These are phyloP conservation scores for Effrenium voratum DNA, from an alignment of 73 alveolate species.

Conservation along the genomic window DNA sequence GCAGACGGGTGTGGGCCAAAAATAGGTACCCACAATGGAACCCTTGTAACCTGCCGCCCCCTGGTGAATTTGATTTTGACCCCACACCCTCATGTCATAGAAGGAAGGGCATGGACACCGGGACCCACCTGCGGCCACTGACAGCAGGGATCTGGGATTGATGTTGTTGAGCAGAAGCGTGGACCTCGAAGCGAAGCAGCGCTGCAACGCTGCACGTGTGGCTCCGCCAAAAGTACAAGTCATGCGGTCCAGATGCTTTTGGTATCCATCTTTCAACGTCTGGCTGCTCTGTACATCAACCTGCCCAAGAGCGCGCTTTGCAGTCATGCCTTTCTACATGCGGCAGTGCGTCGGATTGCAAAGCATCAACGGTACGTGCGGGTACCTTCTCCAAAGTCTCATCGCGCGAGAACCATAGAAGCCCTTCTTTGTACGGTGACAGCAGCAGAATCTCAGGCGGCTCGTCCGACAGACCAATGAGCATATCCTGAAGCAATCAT, in stretches of 20 bases:
- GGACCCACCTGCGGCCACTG: constrained; percentile 66
- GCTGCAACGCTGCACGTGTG: too few relatives aligned
- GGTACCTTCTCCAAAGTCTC: constrained; percentile 62
- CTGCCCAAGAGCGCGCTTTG: not conserved
- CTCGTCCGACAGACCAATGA: constrained; percentile 76
- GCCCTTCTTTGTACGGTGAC: constrained; percentile 92
- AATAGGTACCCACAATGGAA: too few relatives aligned
- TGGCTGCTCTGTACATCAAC: constrained; percentile 64
- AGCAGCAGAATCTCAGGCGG: constrained; percentile 75
- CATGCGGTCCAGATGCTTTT: not conserved
- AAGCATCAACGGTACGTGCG: not conserved
- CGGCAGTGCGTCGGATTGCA: not conserved
- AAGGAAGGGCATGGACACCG: not conserved
- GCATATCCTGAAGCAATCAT: constrained; percentile 62
- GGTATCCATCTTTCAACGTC: constrained; percentile 76
- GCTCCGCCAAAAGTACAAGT: not conserved
- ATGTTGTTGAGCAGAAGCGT: constrained; percentile 72
- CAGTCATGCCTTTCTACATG: not conserved
- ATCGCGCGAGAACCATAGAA: constrained; percentile 67
- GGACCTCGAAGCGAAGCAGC: constrained; percentile 32
- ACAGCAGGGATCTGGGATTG: constrained; percentile 84
- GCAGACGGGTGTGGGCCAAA: not conserved
- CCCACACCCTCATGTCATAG: too few relatives aligned
- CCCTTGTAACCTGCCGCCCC: too few relatives aligned
- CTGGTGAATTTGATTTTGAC: too few relatives aligned